phyloP scores from a whole-genome alignment of 352 stramenopile genomes.

The Globisporangium cystogenes region DNA sequence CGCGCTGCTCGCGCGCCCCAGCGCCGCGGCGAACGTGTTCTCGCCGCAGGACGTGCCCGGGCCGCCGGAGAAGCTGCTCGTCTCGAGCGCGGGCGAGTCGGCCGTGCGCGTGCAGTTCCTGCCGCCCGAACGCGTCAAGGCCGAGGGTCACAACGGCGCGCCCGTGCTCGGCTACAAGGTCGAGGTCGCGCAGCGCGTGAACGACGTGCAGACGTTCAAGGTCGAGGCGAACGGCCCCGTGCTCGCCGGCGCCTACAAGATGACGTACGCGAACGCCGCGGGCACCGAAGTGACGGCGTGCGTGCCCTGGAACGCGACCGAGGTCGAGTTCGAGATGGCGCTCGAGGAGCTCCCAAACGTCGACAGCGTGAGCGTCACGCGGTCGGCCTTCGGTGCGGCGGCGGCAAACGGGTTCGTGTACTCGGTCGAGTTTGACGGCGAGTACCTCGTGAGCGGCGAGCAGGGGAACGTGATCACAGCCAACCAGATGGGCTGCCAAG shows the following conservation, averaged over 20 bases:
- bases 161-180: slow-evolving; percentile 77
- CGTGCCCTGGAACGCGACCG: slow-evolving; percentile 67
- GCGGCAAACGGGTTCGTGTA: slow-evolving; percentile 64
- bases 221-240: slow-evolving; percentile 53
- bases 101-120: slow-evolving; percentile 60
- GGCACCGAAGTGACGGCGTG: slow-evolving; percentile 37
- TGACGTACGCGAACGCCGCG: slow-evolving; percentile 41
- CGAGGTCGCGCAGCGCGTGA: slow-evolving; percentile 59
- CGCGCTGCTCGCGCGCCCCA: neutral
- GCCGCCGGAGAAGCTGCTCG: slow-evolving; percentile 53
- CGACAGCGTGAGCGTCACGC: slow-evolving; percentile 53
- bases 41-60: slow-evolving; percentile 58
- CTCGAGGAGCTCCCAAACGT: slow-evolving; percentile 64
- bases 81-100: slow-evolving; percentile 37
- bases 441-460: slow-evolving; percentile 46
- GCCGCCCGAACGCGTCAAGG: slow-evolving; percentile 43
- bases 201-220: slow-evolving; percentile 69
- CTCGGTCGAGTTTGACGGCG: slow-evolving; percentile 60
- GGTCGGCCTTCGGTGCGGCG: slow-evolving; percentile 31
- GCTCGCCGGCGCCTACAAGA: slow-evolving; percentile 41
- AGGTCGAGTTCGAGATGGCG: slow-evolving; percentile 56
- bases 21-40: slow-evolving; percentile 32
- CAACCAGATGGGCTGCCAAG: slow-evolving; percentile 28
- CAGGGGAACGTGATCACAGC: slow-evolving; percentile 50
- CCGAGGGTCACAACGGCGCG: slow-evolving; percentile 61